Conservation (phyloP, 148 eudicot genomes). For the Vaccinium vitisidaea region DNA sequence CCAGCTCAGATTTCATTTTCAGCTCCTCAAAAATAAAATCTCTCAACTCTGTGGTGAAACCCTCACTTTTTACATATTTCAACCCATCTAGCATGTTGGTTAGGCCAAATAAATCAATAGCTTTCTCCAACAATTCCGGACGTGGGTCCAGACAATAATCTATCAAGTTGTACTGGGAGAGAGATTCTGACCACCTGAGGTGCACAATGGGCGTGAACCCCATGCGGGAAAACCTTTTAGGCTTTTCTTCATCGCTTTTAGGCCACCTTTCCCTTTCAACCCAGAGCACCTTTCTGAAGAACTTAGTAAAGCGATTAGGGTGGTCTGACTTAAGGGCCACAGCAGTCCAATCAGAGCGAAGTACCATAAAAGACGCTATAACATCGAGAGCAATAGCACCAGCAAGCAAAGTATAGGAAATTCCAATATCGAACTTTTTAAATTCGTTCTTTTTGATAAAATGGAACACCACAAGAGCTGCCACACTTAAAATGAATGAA, state of each 20-base stretch:
- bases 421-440: constrained; percentile 21
- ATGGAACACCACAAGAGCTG: constrained; percentile 24
- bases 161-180: constrained; percentile 29
- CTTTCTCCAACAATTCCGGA: background rate
- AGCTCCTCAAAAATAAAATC: constrained; percentile 35
- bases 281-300: background rate
- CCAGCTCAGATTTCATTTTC: constrained; percentile 25
- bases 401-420: constrained; percentile 24
- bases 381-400: constrained; percentile 39
- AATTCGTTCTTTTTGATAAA: constrained; percentile 10
- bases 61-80: constrained; percentile 16
- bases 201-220: background rate
- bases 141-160: constrained; percentile 27
- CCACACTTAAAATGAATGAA: constrained; percentile 15
- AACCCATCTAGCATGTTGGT: constrained; percentile 25
- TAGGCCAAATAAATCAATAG: constrained; percentile 19
- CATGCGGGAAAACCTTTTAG: background rate
- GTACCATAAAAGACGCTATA: constrained; percentile 30
- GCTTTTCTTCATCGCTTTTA: background rate
- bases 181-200: constrained; percentile 33
- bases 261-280: constrained; percentile 4
- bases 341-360: constrained; percentile 38
- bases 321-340: constrained; percentile 15
- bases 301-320: too few relatives aligned
- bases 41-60: constrained; percentile 19